Evolutionary conservation across 768 basidiomycete genomes (phyloP).

Genomic region (Kwoniella botswanensis): DNA sequence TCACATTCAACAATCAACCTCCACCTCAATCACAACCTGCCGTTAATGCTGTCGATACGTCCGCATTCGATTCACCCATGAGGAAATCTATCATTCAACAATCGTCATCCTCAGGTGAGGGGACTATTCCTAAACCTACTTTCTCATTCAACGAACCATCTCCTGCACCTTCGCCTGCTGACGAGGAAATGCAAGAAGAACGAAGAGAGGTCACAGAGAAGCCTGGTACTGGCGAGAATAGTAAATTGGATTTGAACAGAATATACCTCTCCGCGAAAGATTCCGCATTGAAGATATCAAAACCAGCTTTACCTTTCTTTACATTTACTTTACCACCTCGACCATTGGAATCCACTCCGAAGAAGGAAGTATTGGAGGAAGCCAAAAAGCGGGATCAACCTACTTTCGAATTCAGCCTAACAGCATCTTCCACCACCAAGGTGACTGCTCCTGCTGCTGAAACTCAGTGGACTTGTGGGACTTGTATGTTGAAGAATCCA

Average conservation of each 20-base stretch:
- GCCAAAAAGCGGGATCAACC: constrained; percentile 15
- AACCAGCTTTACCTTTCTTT: constrained; percentile 47
- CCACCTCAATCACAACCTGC: constrained; percentile 5
- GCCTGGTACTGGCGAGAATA: background rate
- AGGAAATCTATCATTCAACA: constrained; percentile 11
- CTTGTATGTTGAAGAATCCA: constrained; percentile 63
- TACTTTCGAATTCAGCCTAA: constrained; percentile 26
- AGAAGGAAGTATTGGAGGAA: constrained; percentile 6
- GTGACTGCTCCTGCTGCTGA: constrained; percentile 15
- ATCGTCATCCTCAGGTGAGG: background rate
- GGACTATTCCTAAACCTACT: constrained; percentile 11
- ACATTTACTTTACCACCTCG: constrained; percentile 33
- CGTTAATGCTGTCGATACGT: background rate
- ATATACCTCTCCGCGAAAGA: constrained; percentile 46
- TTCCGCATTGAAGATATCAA: constrained; percentile 36
- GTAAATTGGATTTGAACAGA: constrained; percentile 9
- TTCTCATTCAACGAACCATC: constrained; percentile 10
- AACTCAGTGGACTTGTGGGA: constrained; percentile 65
- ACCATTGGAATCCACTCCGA: constrained; percentile 3
- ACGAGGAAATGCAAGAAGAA: constrained; percentile 1
- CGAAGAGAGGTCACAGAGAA: background rate
- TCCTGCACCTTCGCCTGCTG: background rate
- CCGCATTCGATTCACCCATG: constrained; percentile 22
- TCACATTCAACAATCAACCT: constrained; percentile 18
- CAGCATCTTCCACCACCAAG: constrained; percentile 2